These are phyloP conservation scores for Austroboletus eburneus DNA, from an alignment of 768 basidiomycete species.

Conservation along the genomic window DNA sequence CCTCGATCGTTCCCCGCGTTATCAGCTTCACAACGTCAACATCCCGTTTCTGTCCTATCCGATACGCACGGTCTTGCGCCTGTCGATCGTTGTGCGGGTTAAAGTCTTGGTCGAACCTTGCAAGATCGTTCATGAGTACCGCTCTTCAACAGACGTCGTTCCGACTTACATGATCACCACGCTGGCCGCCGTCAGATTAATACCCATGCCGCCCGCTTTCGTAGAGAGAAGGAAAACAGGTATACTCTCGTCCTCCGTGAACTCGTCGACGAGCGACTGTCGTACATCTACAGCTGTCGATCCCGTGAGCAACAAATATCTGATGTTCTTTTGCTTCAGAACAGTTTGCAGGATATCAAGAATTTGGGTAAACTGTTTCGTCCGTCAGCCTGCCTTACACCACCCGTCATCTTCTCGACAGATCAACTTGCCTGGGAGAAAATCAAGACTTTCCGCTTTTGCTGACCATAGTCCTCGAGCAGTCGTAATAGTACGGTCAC, in stretches of 20 bases:
- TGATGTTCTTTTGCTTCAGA: constrained; percentile 64
- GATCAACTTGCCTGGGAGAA: constrained; percentile 94
- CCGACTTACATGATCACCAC: constrained; percentile 81
- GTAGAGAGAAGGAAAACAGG: constrained; percentile 88
- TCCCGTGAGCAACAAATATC: constrained; percentile 84
- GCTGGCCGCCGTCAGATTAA: constrained; percentile 93
- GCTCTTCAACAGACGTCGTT: neutral
- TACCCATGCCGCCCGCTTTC: constrained; percentile 93
- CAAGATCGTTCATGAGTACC: constrained; percentile 6
- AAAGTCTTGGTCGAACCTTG: constrained; percentile 95
- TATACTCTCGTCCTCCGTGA: constrained; percentile 79
- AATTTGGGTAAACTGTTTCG: constrained; percentile 83
- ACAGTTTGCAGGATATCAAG: constrained; percentile 89
- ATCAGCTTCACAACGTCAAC: constrained; percentile 96
- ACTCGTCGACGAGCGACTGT: constrained; percentile 92
- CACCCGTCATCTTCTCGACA: too few relatives aligned
- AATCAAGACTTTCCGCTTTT: constrained; percentile 80
- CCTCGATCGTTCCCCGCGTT: constrained; percentile 88
- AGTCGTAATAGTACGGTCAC: constrained; percentile 69
- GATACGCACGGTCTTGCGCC: constrained; percentile 95
- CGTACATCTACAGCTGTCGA: constrained; percentile 91
- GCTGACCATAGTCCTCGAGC: constrained; percentile 58
- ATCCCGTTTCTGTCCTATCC: constrained; percentile 91
- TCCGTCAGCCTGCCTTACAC: neutral
- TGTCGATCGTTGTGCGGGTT: constrained; percentile 98